phyloP scores from a whole-genome alignment of 2,329 filamentous ascomycete genomes.

The Dothideomycetes sp. region DNA sequence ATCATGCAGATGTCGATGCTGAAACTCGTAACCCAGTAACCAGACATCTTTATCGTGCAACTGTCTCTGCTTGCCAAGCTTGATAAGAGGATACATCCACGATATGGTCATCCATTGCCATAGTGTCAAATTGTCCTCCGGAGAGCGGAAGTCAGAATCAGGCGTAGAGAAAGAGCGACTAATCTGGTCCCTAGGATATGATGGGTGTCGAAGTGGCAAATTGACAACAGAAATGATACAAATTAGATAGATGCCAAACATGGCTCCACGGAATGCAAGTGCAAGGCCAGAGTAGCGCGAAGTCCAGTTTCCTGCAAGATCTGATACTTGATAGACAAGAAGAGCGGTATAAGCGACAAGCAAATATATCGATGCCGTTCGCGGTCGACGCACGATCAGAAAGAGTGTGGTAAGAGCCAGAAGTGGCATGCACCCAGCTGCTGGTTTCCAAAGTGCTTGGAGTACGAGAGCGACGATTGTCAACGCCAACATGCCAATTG shows the following conservation, averaged over 20 bases:
- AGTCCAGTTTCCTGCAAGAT: neutral
- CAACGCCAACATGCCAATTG: constrained; percentile 24
- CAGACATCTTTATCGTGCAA: constrained; percentile 74
- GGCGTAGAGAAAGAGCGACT: constrained; percentile 48
- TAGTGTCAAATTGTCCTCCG: constrained; percentile 69
- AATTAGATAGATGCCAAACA: constrained; percentile 29
- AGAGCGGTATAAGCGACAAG: constrained; percentile 20
- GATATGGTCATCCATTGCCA: constrained; percentile 80
- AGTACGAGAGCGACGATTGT: constrained; percentile 8
- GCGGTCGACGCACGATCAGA: constrained; percentile 20
- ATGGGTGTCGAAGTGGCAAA: constrained; percentile 62
- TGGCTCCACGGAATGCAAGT: constrained; percentile 17
- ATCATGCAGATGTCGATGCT: constrained; percentile 65
- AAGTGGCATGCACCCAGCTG: constrained; percentile 18
- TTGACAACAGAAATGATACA: constrained; percentile 48
- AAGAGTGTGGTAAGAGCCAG: constrained; percentile 17
- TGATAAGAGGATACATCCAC: constrained; percentile 71
- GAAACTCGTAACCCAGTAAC: constrained; percentile 70
- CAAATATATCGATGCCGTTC: constrained; percentile 21
- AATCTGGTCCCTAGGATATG: constrained; percentile 47
- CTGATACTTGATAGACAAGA: constrained; percentile 17
- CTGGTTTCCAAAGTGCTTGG: constrained; percentile 11
- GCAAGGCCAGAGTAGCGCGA: neutral
- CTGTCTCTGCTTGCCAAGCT: constrained; percentile 53
- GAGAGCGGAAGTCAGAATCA: constrained; percentile 53